Evolutionary conservation across 192 early-diverging fungal species (phyloP), one percentile per base, ranked within the genome.

Genomic region (Funneliformis mosseae): DNA sequence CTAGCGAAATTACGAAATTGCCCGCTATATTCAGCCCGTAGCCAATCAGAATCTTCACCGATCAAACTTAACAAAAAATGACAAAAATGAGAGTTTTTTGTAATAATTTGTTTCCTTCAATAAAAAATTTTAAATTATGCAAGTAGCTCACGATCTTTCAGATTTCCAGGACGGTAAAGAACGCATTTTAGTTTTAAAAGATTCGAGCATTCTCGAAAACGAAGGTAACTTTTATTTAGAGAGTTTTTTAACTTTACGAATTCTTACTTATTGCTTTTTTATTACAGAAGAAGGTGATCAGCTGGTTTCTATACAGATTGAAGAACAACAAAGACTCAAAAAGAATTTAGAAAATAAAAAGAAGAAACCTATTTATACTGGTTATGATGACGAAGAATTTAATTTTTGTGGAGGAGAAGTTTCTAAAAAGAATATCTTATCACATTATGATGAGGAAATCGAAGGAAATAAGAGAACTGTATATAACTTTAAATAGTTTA

Each of bases 111-210:
- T n/a, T n/a, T n/a, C n/a, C n/a, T n/a, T n/a, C n/a, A 33, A 33
- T 33, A 33, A 33, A 33, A 33, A n/a, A 14, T 6, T 69, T 69
- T 41, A 18, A 42, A 70, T 43, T 43, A 70, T 97, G 12, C 81
- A 89, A 38, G 94, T 98, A 5, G 92, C 85, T 0, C 96, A 97
- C 81, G 86, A 84, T 55, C 50, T 95, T 63, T 77, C 86, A 3
- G 92, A 94, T 33, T 90, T 97, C 73, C 84, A 81, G 7, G 89
- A 90, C 63, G 90, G 89, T 2, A 87, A 84, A 3, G 97, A 97
- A 68, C 88, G 89, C 0, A 93, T 99, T 59, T 87, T 99, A 76
- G 96, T 96, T 1, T 83, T 99, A 21, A 94, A 95, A 81, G 97
- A 99, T 82, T 84, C 87, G 16, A 88, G 85, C 0, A 94, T 99